Percentiles rank a stretch among this genome's conserved stretches.
Evolutionary conservation across 306 rosid genomes (phyloP).

Genomic region (Mimosa bimucronata): DNA sequence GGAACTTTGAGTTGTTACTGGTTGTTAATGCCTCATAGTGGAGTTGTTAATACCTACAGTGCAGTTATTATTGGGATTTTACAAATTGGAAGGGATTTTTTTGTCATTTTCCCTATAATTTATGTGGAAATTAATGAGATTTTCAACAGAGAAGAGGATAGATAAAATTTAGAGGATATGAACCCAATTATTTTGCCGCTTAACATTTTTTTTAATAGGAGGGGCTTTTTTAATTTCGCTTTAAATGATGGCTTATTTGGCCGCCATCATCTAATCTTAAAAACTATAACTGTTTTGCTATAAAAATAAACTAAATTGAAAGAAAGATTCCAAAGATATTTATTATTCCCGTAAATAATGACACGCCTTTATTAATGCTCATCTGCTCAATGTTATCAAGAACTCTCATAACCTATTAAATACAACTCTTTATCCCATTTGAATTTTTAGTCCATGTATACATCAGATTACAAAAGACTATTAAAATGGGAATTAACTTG

Average conservation of each 20-base stretch:
- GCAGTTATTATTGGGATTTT: too few species aligned
- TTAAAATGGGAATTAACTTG: background rate
- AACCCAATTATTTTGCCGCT: too few species aligned
- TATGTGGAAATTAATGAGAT: too few species aligned
- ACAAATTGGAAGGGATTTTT: too few species aligned
- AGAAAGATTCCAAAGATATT: conserved; percentile 21
- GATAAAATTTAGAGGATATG: too few species aligned
- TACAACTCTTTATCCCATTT: background rate
- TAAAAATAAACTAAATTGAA: background rate
- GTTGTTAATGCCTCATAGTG: too few species aligned
- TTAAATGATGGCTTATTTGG: conserved; percentile 34
- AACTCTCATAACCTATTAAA: background rate
- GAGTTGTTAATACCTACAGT: too few species aligned
- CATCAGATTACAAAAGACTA: background rate
- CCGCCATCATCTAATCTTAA: conserved; percentile 29
- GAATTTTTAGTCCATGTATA: background rate
- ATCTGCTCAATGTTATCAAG: conserved; percentile 5
- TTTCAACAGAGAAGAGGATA: too few species aligned
- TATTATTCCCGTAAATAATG: conserved; percentile 13
- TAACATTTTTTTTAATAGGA: background rate
- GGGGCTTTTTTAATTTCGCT: conserved; percentile 23
- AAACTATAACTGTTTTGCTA: background rate
- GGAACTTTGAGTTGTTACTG: too few species aligned
- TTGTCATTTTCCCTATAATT: too few species aligned
- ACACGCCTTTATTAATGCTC: conserved; percentile 16